Base-by-base conservation (phyloP, 768 basidiomycete species). In the Imleria badia region DNA sequence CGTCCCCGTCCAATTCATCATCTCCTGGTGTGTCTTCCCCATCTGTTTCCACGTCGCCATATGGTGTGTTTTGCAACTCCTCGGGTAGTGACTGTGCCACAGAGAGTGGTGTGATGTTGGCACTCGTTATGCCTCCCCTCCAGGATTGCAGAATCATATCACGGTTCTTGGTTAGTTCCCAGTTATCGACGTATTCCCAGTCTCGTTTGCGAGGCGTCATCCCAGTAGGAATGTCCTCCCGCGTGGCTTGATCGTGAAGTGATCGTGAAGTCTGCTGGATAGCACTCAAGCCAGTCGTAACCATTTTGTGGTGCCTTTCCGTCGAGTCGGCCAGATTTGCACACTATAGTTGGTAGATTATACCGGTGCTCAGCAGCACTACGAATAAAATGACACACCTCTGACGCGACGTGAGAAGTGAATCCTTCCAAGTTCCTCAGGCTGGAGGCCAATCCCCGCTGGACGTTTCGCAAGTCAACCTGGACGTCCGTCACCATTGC, bases 201-300 rank as follows among this genome's bases (percentile, higher is more conserved):
- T 72, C 69, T 31, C 88, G 84, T 75, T 90, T 92, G 43, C 81
- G 82, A 34, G 92, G 92, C 4, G 91, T 94, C 50, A 73, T 72
- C 6, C 91, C 91, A 14, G 86, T 89, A 2, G 87, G 72, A 20
- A 72, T 65, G 62, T 93, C 91, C 51, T 83, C 82, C 52, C 73
- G 79, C 9, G 80, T 75, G 10, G 85, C 89, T 51, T 84, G 75
- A 29, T 83, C 79, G 8, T 77, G 66, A 20, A 92, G 71, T 14
- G 75, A 70, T 30, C 78, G 73, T 3, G 79, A 79, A 2, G 80
- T 79, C 20, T 77, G 73, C 41, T 80, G 79, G 20, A 89, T 67
- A 6, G 75, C 67, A 6, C 75, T 64, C 7, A 93, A 66, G 30
- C 81, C 75, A 12, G 69, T 68, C 11, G 68, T 67, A 2, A 80